Percentiles rank a stretch among this genome's conserved stretches.
These are phyloP conservation scores for slime mould (Dictyostelium discoideum) DNA, from an alignment of 78 protist genomes.

Conservation along the genomic window DNA sequence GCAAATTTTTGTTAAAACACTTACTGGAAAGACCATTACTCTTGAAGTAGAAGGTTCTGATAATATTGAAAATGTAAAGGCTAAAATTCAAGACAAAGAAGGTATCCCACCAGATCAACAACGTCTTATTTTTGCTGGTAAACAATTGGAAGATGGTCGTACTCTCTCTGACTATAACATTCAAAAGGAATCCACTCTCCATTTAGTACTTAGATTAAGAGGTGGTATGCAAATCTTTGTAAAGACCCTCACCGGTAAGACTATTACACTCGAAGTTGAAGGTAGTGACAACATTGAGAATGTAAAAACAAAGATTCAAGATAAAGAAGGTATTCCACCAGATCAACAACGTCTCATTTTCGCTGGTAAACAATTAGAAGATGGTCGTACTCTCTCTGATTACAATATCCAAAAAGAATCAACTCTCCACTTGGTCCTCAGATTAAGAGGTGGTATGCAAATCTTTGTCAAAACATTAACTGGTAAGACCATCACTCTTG, in stretches of 20 bases:
- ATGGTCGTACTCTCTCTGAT: constrained; percentile 97
- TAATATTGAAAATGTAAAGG: constrained; percentile 97
- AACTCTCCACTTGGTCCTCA: constrained; percentile 96
- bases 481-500: constrained; percentile 98
- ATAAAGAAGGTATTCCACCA: constrained; percentile 99
- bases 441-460: constrained; percentile 92
- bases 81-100: constrained; percentile 98
- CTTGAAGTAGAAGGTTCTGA: constrained; percentile 96
- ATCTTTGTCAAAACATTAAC: constrained; percentile 98
- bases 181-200: constrained; percentile 94
- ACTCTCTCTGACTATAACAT: constrained; percentile 93
- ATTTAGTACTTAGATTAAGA: constrained; percentile 90
- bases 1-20: constrained; percentile 97
- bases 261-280: constrained; percentile 99
- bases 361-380: constrained; percentile 99
- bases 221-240: constrained; percentile 97
- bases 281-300: constrained; percentile 96
- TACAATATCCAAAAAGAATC: constrained; percentile 99
- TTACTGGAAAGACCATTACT: constrained; percentile 98
- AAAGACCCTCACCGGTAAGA: constrained; percentile 98
- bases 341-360: constrained; percentile 99
- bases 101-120: constrained; percentile 99
- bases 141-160: constrained; percentile 98
- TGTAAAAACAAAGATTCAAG: constrained; percentile 99
- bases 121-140: constrained; percentile 99